Evolutionary conservation across 1,284 basidiomycete genomes (phyloP), one percentile per base, ranked within the genome.

Genomic region (Ganoderma resinaceum): DNA sequence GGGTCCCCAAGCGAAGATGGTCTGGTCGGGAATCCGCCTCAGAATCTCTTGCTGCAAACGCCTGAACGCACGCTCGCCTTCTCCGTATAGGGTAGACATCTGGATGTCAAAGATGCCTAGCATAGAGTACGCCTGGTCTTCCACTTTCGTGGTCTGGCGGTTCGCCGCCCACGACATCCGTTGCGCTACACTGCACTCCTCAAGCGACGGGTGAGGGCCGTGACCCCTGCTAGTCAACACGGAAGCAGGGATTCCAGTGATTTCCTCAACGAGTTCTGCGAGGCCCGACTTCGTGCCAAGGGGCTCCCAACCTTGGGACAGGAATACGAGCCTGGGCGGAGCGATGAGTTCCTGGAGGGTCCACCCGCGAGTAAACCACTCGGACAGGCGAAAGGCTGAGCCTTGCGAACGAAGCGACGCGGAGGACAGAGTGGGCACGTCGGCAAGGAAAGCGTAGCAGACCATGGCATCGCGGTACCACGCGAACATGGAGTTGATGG

Each of bases 141-240:
- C 66, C 43, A 46, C 59, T 31, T 59, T 59, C 18, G 63, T 59
- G 0, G 67, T 68, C 16, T 40, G 38, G 6, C 67, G 37, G 1
- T 9, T 8, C 4, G 67, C 49, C 9, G 67, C 67, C 67, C 67
- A 68, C 2, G 63, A 68, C 67, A 68, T 65, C n/a, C 67, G 42
- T 12, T 35, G 49, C 8, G 67, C 59, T n/a, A 68, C 53, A 35
- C 67, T 68, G 16, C n/a, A 9, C 20, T 26, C 1, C 9, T 49
- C 23, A 9, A 49, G 46, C 23, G 46, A n/a, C 8, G 4, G 2
- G 5, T 43, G 18, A 20, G 42, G 18, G 18, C 16, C 18, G 6
- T 1, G 42, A 2, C 0, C 16, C 1, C 4, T 12, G 23, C 2
- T 2, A 12, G n/a, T 7, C 23, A 49, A 26, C 9, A 26, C 46